Evolutionary conservation across 2,329 filamentous ascomycete species (phyloP), one percentile per base, ranked within the genome.

Genomic region (Balansia obtecta): DNA sequence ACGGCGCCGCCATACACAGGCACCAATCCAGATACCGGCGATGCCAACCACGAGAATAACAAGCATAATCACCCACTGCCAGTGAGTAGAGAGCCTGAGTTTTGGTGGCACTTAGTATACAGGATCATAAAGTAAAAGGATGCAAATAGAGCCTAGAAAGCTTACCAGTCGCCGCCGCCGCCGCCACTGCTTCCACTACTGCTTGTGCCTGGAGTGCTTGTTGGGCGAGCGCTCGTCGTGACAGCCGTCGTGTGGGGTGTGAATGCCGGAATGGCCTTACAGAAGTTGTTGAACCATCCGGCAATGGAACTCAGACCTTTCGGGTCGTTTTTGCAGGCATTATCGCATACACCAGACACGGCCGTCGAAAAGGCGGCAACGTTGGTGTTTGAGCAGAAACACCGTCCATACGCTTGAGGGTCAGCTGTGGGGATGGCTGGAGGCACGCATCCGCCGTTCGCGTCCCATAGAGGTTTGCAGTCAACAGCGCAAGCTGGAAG

Each of bases 31-130:
- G 59, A 88, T 77, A 51, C 73, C 72, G 13, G 75, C 68, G 54
- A 94, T 85, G 49, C 73, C 83, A 53, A 91, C 71, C 42, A 83
- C 75, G 30, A 94, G 74, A 54, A 91, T 71, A 56, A 88, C 82
- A 49, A 93, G 73, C 75, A 93, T 88, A 54, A 91, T 74, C 44
- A 94, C 79, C 87, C 87, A 95, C 70, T 82, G 76, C 71, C 79
- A 88, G 65, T 91, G 86, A 30, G 71, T 74, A 8, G 76, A 73
- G 46, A 86, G 68, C 85, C 85, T 88, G 27, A 8, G 7, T 7
- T 27, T 27, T 27, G 27, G 27, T 7, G 27, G 27, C 27, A 27
- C 27, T 27, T 27, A 27, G 27, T 27, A 27, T 27, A 27, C 27
- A 27, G 4, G 27, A 27, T 27, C 27, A 27, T 7, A 7, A 7